These are phyloP conservation scores for Lasiodiplodia gonubiensis DNA, from an alignment of 2,329 filamentous ascomycete species.

Conservation along the genomic window DNA sequence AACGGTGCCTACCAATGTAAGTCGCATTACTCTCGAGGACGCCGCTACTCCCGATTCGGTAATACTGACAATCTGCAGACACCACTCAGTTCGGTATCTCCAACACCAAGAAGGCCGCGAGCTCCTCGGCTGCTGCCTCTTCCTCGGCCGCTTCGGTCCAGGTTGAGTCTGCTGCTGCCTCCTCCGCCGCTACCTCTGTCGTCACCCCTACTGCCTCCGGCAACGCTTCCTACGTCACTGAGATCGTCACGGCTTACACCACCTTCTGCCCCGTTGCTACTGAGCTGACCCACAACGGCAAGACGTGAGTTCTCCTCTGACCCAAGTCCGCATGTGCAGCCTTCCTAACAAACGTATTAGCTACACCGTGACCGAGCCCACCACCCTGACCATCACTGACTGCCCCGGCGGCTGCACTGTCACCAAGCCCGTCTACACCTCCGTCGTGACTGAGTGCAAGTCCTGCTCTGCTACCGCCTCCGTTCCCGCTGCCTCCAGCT, in stretches of 20 bases:
- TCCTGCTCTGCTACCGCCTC: conserved; percentile 17
- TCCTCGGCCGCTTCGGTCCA: conserved; percentile 31
- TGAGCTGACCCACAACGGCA: conserved; percentile 15
- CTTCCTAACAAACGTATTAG: too few species aligned
- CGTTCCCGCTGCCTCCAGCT: background rate
- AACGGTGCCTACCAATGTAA: conserved; percentile 65
- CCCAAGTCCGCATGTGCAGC: too few species aligned
- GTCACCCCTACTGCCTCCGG: conserved; percentile 33
- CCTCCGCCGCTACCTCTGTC: conserved; percentile 25
- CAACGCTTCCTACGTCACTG: conserved; percentile 39
- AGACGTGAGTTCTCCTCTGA: conserved; percentile 8
- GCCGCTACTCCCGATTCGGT: too few species aligned
- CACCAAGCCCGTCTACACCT: conserved; percentile 35
- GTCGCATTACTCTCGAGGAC: background rate
- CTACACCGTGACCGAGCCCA: conserved; percentile 26
- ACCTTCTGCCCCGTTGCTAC: conserved; percentile 38
- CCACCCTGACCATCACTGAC: conserved; percentile 35
- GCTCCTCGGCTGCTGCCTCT: conserved; percentile 34
- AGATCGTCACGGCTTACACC: conserved; percentile 41
- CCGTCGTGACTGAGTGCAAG: conserved; percentile 26
- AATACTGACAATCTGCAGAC: conserved; percentile 34
- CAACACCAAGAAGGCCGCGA: conserved; percentile 39
- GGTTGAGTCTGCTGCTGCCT: conserved; percentile 26
- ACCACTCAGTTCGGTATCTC: conserved; percentile 67
- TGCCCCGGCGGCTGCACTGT: conserved; percentile 34